These are phyloP conservation scores for Penicilliopsis zonata DNA, from an alignment of 495 filamentous ascomycete species.

Conservation along the genomic window DNA sequence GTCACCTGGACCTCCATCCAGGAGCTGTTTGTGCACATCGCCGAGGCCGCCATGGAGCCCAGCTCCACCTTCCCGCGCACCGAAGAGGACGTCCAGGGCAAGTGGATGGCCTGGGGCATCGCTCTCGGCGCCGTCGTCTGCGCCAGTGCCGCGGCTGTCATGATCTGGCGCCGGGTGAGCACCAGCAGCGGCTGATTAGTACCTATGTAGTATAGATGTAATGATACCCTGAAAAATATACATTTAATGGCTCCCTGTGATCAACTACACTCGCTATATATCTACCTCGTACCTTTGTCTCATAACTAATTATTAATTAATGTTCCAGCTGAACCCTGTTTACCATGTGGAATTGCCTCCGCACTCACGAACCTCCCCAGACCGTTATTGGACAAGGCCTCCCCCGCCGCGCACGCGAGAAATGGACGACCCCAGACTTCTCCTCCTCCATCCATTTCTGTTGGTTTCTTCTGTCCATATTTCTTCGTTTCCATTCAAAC, in stretches of 20 bases:
- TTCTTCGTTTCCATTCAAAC: too few relatives aligned
- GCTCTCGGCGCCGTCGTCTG: constrained; percentile 71
- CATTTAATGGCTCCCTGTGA: not conserved
- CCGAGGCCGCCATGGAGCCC: constrained; percentile 84
- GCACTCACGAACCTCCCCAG: too few relatives aligned
- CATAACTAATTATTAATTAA: too few relatives aligned
- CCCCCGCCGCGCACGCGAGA: too few relatives aligned
- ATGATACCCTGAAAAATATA: constrained; percentile 10
- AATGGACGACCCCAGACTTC: too few relatives aligned
- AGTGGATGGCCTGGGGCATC: constrained; percentile 75
- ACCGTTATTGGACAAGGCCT: too few relatives aligned
- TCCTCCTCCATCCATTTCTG: too few relatives aligned
- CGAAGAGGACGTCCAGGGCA: constrained; percentile 67
- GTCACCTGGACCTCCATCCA: constrained; percentile 82
- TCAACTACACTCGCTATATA: too few relatives aligned
- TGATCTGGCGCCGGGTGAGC: constrained; percentile 54
- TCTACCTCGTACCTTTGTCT: not conserved
- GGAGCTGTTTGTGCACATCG: constrained; percentile 80
- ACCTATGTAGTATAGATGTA: constrained; percentile 1
- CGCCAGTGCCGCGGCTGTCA: constrained; percentile 66
- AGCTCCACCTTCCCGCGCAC: constrained; percentile 76
- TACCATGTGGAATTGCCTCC: too few relatives aligned
- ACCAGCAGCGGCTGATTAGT: constrained; percentile 18
- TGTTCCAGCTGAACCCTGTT: too few relatives aligned
- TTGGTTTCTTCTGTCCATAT: too few relatives aligned